phyloP scores from a whole-genome alignment of 1,284 basidiomycete genomes.

The Microbotryum lychnidis-dioicae region DNA sequence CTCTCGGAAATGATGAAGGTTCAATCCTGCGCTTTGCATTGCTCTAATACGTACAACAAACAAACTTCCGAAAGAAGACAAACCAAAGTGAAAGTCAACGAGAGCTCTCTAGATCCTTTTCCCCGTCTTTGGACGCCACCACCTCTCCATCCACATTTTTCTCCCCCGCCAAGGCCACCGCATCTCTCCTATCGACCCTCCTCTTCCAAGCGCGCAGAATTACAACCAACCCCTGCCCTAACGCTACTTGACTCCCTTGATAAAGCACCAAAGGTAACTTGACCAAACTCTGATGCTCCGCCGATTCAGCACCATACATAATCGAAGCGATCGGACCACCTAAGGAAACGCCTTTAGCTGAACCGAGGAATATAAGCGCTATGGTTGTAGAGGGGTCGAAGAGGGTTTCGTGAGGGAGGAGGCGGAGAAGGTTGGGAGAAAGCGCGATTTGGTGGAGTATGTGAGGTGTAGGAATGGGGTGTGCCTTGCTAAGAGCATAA shows the following conservation, averaged over 20 bases:
- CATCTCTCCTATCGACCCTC: neutral
- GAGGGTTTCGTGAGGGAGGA: constrained; percentile 1
- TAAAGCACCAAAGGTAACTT: constrained; percentile 30
- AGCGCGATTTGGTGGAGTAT: no score
- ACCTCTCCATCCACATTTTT: no score
- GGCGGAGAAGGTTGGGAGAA: neutral
- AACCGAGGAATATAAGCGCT: constrained; percentile 24
- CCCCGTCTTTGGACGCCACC: no score
- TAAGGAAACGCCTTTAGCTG: constrained; percentile 26
- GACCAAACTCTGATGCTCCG: constrained; percentile 13
- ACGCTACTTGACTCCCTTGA: constrained; percentile 27
- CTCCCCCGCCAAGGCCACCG: neutral
- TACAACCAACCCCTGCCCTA: constrained; percentile 23
- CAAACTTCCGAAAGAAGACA: no score
- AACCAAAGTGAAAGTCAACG: no score
- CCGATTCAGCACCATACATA: constrained; percentile 23
- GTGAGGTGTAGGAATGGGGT: constrained; percentile 6
- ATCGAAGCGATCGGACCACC: constrained; percentile 27
- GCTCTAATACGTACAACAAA: no score
- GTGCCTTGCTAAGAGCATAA: constrained; percentile 34
- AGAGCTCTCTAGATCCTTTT: no score
- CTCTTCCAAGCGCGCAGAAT: constrained; percentile 20
- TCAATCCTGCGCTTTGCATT: no score
- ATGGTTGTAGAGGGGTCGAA: constrained; percentile 21
- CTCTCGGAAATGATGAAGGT: no score